These are phyloP conservation scores for Phalaenopsis equestris DNA, from an alignment of 106 monocot genomes.

Conservation along the genomic window DNA sequence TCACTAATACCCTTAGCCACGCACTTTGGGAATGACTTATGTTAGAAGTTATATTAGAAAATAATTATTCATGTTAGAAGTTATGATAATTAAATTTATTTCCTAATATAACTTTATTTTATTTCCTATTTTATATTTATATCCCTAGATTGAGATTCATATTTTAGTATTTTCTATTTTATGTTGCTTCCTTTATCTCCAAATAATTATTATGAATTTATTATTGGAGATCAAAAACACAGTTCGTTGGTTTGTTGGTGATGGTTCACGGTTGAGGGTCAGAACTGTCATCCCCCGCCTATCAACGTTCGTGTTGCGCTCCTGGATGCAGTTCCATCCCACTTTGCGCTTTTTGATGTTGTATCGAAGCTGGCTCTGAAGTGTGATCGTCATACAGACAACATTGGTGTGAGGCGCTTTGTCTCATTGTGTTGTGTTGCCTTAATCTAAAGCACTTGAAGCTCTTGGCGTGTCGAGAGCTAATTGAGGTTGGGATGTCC, in stretches of 20 bases:
- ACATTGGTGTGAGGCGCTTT: slow-evolving; percentile 52
- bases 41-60: no score
- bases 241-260: slow-evolving; percentile 78
- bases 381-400: slow-evolving; percentile 55
- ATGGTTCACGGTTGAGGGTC: slow-evolving; percentile 59
- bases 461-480: slow-evolving; percentile 55
- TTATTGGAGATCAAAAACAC: slow-evolving; percentile 42
- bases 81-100: no score
- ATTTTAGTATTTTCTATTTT: no score
- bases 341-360: slow-evolving; percentile 46
- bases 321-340: slow-evolving; percentile 15
- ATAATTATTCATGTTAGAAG: no score
- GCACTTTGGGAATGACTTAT: no score
- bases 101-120: no score
- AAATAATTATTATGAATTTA: no score
- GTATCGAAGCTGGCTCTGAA: slow-evolving; percentile 63
- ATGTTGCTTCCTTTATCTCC: no score
- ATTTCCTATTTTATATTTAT: no score
- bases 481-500: slow-evolving; percentile 50
- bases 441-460: slow-evolving; percentile 60
- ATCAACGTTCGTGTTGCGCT: slow-evolving; percentile 56
- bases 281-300: slow-evolving; percentile 52
- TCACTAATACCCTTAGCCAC: no score
- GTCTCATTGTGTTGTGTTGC: slow-evolving; percentile 30
- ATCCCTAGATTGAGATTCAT: no score